phyloP scores from a whole-genome alignment of 2,329 filamentous ascomycete genomes.

The Sporothrix pallida region DNA sequence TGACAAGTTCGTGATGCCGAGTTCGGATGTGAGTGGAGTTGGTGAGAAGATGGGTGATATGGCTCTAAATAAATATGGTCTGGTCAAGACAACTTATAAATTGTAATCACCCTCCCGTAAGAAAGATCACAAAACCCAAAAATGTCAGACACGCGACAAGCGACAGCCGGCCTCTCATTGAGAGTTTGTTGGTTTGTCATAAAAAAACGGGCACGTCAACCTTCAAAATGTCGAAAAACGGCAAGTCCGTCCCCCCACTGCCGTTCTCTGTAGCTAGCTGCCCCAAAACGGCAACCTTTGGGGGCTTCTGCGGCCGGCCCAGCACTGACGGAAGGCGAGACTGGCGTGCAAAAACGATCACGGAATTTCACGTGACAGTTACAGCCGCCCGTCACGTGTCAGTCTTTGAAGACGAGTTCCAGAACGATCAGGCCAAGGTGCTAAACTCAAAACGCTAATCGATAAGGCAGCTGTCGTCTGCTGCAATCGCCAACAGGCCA shows the following conservation, averaged over 20 bases:
- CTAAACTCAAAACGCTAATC: background rate
- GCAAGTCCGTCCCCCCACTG: background rate
- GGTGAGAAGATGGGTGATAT: background rate
- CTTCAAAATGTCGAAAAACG: slow-evolving; percentile 18
- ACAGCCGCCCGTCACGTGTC: slow-evolving; percentile 23
- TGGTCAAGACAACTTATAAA: background rate
- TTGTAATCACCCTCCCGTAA: background rate
- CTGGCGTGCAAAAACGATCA: slow-evolving; percentile 22
- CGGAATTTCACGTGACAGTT: slow-evolving; percentile 36
- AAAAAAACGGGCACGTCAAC: slow-evolving; percentile 19
- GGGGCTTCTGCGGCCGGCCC: background rate
- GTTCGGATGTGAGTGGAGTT: background rate
- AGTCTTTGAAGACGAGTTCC: too few relatives aligned
- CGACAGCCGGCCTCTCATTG: background rate
- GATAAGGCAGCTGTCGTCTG: slow-evolving; percentile 15
- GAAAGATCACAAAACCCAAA: background rate
- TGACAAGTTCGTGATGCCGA: slow-evolving; percentile 15
- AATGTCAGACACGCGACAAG: background rate
- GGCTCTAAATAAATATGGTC: too few relatives aligned
- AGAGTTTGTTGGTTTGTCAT: slow-evolving; percentile 24
- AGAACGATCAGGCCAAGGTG: too few relatives aligned
- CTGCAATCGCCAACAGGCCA: background rate
- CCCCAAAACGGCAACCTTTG: slow-evolving; percentile 27
- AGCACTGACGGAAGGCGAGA: background rate
- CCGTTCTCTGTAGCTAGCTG: too few relatives aligned